Evolutionary conservation across 352 stramenopile genomes (phyloP), one percentile per base, ranked within the genome.

Genomic region (Phytophthora agathidicida): DNA sequence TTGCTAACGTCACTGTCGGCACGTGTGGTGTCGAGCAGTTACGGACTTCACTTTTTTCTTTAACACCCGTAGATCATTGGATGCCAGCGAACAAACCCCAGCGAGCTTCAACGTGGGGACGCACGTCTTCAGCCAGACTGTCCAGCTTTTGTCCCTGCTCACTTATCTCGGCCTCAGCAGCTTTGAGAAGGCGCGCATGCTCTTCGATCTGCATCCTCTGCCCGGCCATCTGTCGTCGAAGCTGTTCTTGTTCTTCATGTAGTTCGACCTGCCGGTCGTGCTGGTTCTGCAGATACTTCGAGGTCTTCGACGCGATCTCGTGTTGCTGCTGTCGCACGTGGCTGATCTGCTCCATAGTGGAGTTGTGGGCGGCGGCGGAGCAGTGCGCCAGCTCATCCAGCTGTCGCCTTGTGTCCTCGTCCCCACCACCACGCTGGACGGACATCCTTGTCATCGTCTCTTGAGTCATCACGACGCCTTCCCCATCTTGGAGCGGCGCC

Each of bases 151-250:
- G 31, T 37, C 33, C 46, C 10, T 51, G 44, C 8, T 54, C 5
- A 5, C 46, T 33, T 23, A 54, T 32, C 27, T 10, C 33, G 5
- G 46, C 46, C n/a, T 54, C 32, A 3, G 46, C 46, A 28, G 46
- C 46, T 9, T 26, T 44, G 0, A 54, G 14, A 17, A 59, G 49
- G 1, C 38, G 49, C 3, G 49, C 49, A 35, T 49, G 37, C 3
- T 59, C 49, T 8, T 59, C 27, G 14, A 49, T 50, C 35, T 43
- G 49, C n/a, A 19, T 7, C 36, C 49, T 20, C n/a, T 43, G 30
- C 27, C 49, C 48, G 11, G 26, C 20, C 45, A 53, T 32, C 24
- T 53, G 36, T 23, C 27, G 36, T 14, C 36, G 16, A 11, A 47
- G 10, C 4, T 49, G 37, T 14, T 47, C 35, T 23, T 48, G 26